Evolutionary conservation across 2,329 filamentous ascomycete species (phyloP), one percentile per base, ranked within the genome.

Genomic region (Talaromyces marneffei): DNA sequence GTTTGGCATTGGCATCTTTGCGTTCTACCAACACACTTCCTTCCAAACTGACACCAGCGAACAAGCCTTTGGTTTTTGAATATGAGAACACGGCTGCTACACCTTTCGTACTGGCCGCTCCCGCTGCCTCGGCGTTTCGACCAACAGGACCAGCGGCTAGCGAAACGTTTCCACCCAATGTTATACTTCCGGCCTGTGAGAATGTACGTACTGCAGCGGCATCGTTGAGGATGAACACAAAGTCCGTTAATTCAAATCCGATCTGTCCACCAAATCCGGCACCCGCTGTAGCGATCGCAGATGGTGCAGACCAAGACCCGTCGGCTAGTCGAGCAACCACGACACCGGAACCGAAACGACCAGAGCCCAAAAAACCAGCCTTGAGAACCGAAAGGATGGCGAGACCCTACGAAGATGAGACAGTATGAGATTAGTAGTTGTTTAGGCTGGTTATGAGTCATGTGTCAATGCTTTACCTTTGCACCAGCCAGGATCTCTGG

Each of bases 201-300:
- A 99, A 97, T 8, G 93, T 92, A 75, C 91, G 91, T 66, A 99
- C 93, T 48, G 94, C 93, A 62, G 82, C 85, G 44, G 87, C 81
- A 72, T 99, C 93, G 78, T 99, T 99, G 66, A 99, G 86, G 66
- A 99, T 97, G 78, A 99, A 97, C 73, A 99, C 94, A 73, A 99
- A 99, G 66, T 81, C 79, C 35, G 79, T 81, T 63, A 81, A 69
- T 65, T 81, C 79, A 66, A 81, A 80, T 3, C 79, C 79, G 64
- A 81, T 80, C 64, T 81, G 79, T 54, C 79, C 79, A 64, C 79
- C 79, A 57, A 81, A 79, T 23, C 79, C 79, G 29, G 77, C 79
- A 62, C 79, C 79, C 10, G 75, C 78, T 37, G 78, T 80, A 53
- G 76, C 76, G 59, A 81, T 78, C 16, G 79, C 79, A 8, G 78